phyloP scores from a whole-genome alignment of 768 basidiomycete genomes.

The Strobilomyces confusus region DNA sequence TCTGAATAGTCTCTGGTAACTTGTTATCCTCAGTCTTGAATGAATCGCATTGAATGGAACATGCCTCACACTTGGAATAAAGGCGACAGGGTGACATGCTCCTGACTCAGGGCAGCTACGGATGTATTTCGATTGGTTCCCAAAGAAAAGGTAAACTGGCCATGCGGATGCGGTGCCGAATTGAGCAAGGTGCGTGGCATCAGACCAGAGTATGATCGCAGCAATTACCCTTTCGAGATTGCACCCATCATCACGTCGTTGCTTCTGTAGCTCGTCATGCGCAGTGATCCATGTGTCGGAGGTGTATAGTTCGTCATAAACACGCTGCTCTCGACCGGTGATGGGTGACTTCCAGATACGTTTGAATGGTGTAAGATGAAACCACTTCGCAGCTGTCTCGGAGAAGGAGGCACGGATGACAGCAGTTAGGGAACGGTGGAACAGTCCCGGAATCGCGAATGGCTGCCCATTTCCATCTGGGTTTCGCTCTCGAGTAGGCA shows the following conservation, averaged over 20 bases:
- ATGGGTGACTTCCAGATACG: conserved; percentile 12
- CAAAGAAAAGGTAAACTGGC: not conserved
- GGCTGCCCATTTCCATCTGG: conserved; percentile 7
- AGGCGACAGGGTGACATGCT: not conserved
- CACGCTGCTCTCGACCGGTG: conserved; percentile 2
- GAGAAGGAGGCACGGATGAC: not conserved
- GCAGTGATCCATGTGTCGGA: conserved; percentile 20
- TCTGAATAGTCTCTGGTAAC: not conserved
- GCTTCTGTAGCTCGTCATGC: conserved; percentile 1
- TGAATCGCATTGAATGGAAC: not conserved
- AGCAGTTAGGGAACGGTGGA: too few species aligned
- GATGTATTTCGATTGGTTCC: not conserved
- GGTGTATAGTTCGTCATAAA: conserved; percentile 24
- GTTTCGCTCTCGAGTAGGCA: conserved; percentile 27
- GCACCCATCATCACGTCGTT: not conserved
- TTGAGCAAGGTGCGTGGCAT: not conserved
- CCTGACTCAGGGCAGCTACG: not conserved
- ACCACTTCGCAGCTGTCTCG: not conserved
- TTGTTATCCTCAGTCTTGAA: not conserved
- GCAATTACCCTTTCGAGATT: not conserved
- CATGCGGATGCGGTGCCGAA: not conserved
- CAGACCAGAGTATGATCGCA: not conserved
- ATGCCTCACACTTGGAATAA: not conserved
- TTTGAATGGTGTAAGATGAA: conserved; percentile 27
- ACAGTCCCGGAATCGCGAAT: not conserved